Evolutionary conservation across 768 basidiomycete species (phyloP).

Genomic region (Naganishia kalamii): DNA sequence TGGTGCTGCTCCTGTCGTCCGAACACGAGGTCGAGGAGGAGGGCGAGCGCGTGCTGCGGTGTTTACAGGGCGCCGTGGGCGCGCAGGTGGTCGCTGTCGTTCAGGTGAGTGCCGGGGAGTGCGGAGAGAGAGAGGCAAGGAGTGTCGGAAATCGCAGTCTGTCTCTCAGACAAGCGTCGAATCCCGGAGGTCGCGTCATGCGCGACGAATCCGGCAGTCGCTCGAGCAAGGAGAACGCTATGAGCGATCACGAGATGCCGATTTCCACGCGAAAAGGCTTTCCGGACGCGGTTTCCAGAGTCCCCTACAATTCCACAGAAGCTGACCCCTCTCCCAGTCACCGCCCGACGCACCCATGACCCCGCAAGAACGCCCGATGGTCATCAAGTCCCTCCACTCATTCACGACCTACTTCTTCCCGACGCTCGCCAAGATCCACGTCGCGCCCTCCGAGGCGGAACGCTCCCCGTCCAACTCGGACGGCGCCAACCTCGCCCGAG

Average conservation of each 20-base stretch:
- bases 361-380: slow-evolving; percentile 56
- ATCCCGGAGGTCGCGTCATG: too few relatives aligned
- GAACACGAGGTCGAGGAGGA: slow-evolving; percentile 71
- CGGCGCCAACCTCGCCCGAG: slow-evolving; percentile 63
- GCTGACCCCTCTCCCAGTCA: slow-evolving; percentile 16
- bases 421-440: slow-evolving; percentile 63
- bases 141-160: too few relatives aligned
- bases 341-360: slow-evolving; percentile 46
- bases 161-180: too few relatives aligned
- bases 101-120: slow-evolving; percentile 52
- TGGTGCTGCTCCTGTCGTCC: slow-evolving; percentile 75
- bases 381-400: slow-evolving; percentile 81
- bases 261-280: too few relatives aligned
- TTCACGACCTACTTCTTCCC: slow-evolving; percentile 96
- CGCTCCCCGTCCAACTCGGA: slow-evolving; percentile 52
- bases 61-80: slow-evolving; percentile 71
- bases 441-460: slow-evolving; percentile 2
- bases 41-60: slow-evolving; percentile 81
- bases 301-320: too few relatives aligned
- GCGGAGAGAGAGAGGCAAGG: too few relatives aligned
- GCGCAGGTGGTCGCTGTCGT: slow-evolving; percentile 66
- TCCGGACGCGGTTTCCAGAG: too few relatives aligned
- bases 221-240: too few relatives aligned
- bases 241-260: too few relatives aligned
- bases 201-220: too few relatives aligned